Evolutionary conservation across 2,329 filamentous ascomycete species (phyloP), one percentile per base, ranked within the genome.

Genomic region (Tolypocladium tropicale): DNA sequence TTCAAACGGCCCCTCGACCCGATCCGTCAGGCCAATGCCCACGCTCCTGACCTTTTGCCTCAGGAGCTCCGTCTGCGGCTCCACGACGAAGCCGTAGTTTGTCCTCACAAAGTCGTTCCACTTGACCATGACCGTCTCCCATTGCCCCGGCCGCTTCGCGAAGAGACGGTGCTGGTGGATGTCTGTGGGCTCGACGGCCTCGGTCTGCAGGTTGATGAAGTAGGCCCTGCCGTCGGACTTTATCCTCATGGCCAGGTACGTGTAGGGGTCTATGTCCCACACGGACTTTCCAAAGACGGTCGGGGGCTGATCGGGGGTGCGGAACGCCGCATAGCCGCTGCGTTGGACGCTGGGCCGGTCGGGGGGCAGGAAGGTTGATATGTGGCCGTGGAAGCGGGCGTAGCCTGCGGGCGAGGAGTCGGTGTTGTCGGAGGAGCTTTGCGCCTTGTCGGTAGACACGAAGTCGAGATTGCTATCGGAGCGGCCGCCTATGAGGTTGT

Each of bases 101-200:
- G 94, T 99, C 60, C 94, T 81, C 57, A 99, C 93, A 72, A 99
- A 97, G 61, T 95, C 90, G 63, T 86, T 87, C 81, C 92, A 94
- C 59, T 88, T 88, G 60, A 99, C 87, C 51, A 95, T 72, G n/a
- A 96, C 82, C 2, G 94, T 96, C 78, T 99, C 93, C 94, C 94
- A 99, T 65, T 92, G 81, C 1, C 91, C 91, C 0, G 89, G 85
- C 10, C 83, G 82, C 65, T 85, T 86, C 10, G 87, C 80, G 63
- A 90, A 95, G 5, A 99, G 74, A 53, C 94, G 80, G 71, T 99
- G 94, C 70, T 99, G 94, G 71, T 97, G 94, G 60, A 99, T 78
- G 70, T 99, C 94, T n/a, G 91, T 93, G 12, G 90, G 89, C 52
- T 96, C 89, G 55, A 99, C 86, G 1, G 89, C 89, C 68, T 99